Percentiles rank a stretch among this genome's conserved stretches.
phyloP scores from a whole-genome alignment of 176 grass and related monocot genomes.

The Elymus sibiricus region DNA sequence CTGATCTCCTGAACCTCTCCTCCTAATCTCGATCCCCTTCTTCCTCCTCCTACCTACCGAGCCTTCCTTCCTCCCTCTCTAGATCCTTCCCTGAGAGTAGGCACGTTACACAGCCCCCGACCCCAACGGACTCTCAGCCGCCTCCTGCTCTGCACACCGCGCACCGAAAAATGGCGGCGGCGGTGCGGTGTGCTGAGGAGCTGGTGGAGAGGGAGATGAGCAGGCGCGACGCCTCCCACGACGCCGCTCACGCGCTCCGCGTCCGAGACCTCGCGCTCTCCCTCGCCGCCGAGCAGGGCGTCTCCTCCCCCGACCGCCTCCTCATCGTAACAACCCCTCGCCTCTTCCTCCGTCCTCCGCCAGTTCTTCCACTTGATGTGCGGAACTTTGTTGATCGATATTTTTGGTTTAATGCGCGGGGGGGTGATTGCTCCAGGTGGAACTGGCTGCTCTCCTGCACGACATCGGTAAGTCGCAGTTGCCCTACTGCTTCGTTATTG shows the following conservation, averaged over 20 bases:
- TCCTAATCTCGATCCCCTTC: too few species aligned
- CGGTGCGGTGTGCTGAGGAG: conserved; percentile 65
- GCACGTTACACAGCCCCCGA: too few species aligned
- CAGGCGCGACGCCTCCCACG: conserved; percentile 87
- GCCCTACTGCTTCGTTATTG: background rate
- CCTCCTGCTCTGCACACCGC: background rate
- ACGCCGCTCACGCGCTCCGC: conserved; percentile 79
- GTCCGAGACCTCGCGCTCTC: conserved; percentile 92
- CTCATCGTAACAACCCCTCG: conserved; percentile 44
- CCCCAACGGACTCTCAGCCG: background rate
- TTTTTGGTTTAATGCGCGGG: background rate
- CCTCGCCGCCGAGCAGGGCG: conserved; percentile 67
- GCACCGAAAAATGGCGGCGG: conserved; percentile 16
- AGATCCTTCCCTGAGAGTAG: too few species aligned
- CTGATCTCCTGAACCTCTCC: too few species aligned
- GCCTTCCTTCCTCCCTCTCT: too few species aligned
- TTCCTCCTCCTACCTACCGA: too few species aligned
- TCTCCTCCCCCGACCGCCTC: conserved; percentile 46
- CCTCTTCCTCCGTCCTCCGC: background rate
- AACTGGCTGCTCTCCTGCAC: conserved; percentile 85
- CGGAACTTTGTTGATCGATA: background rate
- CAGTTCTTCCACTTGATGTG: background rate
- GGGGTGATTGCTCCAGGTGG: conserved; percentile 52
- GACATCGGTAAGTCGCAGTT: conserved; percentile 57
- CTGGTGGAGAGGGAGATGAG: conserved; percentile 66